A percentile compares a stretch with the other conserved stretches of the same genome.
Evolutionary conservation across 176 grass and related monocot genomes (phyloP).

Genomic region (Poa annua): DNA sequence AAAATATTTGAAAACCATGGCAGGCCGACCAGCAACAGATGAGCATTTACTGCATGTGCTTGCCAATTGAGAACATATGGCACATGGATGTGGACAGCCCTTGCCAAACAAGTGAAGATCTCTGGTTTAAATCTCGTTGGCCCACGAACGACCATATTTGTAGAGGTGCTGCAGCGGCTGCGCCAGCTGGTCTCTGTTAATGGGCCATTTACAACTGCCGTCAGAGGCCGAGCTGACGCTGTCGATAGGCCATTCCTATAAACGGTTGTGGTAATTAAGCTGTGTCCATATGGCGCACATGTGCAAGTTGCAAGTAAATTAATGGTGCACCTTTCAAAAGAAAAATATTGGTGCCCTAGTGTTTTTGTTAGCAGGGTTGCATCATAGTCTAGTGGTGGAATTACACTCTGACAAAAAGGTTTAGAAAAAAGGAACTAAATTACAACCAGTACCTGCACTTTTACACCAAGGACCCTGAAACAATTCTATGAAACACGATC

Average conservation of each 20-base stretch:
- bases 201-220: too few species aligned
- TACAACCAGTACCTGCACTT: too few species aligned
- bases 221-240: too few species aligned
- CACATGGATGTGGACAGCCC: conserved; percentile 27
- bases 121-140: conserved; percentile 21
- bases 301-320: not conserved
- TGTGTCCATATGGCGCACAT: not conserved
- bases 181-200: not conserved
- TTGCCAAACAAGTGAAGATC: conserved; percentile 1
- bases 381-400: too few species aligned
- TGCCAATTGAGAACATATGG: conserved; percentile 37
- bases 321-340: not conserved
- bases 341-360: not conserved
- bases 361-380: too few species aligned
- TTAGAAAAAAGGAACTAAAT: too few species aligned
- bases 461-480: too few species aligned
- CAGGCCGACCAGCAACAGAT: conserved; percentile 19
- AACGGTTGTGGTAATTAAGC: not conserved
- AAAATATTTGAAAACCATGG: not conserved
- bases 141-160: not conserved
- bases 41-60: conserved; percentile 24
- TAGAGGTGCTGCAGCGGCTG: not conserved
- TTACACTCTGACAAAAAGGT: too few species aligned
- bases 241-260: too few species aligned
- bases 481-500: too few species aligned